Evolutionary conservation across 1,284 basidiomycete species (phyloP).

Genomic region (Neotropicomus parvogracilis): DNA sequence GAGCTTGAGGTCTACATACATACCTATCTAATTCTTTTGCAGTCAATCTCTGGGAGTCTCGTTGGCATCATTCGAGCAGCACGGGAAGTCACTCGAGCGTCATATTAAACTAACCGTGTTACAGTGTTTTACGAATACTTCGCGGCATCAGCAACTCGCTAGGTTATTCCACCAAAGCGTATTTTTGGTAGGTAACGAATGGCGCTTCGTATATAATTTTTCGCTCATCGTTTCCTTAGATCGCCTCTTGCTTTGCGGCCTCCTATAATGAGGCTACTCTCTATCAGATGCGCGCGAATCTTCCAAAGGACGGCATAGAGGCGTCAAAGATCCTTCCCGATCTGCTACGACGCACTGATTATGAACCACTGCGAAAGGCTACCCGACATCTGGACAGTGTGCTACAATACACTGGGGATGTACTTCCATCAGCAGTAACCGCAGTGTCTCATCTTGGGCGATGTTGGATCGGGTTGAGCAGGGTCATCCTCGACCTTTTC

Average conservation of each 20-base stretch:
- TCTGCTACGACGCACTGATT: conserved; percentile 16
- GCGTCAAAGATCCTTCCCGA: conserved; percentile 18
- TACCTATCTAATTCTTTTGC: conserved; percentile 2
- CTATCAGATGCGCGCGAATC: conserved; percentile 17
- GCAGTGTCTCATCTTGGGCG: conserved; percentile 40
- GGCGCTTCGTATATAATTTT: neutral
- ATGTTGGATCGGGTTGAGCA: conserved; percentile 66
- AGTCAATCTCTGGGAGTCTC: conserved; percentile 25
- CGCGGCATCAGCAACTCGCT: conserved; percentile 41
- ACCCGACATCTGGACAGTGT: conserved; percentile 18
- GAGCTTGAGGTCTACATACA: neutral
- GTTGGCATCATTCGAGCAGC: conserved; percentile 33
- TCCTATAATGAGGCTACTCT: conserved; percentile 36
- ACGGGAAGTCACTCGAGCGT: conserved; percentile 36
- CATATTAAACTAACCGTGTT: conserved; percentile 37
- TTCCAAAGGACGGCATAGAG: conserved; percentile 6
- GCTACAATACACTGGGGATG: conserved; percentile 3
- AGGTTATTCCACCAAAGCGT: conserved; percentile 40
- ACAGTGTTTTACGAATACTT: conserved; percentile 33
- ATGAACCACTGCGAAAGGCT: conserved; percentile 28
- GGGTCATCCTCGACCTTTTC: conserved; percentile 65
- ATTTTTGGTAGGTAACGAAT: conserved; percentile 34
- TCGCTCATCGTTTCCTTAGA: conserved; percentile 16
- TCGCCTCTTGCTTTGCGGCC: conserved; percentile 42
- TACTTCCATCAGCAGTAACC: conserved; percentile 1